Evolutionary conservation across 78 protist species (phyloP), one percentile per base, ranked within the genome.

Genomic region (Chrysochromulina tobinii): DNA sequence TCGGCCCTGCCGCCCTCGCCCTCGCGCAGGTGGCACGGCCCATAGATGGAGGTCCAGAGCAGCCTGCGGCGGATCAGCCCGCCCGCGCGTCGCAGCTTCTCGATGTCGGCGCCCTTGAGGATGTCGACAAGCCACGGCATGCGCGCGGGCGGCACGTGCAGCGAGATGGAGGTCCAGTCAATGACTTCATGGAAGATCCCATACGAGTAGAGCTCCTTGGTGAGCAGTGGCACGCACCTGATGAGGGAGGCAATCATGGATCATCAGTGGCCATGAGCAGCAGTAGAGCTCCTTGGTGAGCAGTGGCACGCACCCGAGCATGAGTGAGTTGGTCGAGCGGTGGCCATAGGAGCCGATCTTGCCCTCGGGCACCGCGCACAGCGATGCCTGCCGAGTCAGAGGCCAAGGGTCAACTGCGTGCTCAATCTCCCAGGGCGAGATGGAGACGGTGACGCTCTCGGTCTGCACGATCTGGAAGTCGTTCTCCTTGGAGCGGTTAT

Each of bases 321-420:
- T 4, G n/a, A 72, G 11, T 5, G 81, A 38, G 17, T 2, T 7
- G 57, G 14, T 72, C 14, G 53, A n/a, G 4, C 81, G 81, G 81
- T 72, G 81, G 53, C 81, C 81, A 38, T 72, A 72, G 53, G 81
- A 72, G 0, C 81, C 81, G 15, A 72, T 72, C 14, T 72, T 72
- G 54, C 81, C 81, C 81, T 72, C 81, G 14, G 81, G 81, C 15
- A 72, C 81, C 15, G 27, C 53, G 81, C 81, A 72, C 53, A 38
- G 21, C 8, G 81, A 72, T 4, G 81, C 48, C 15, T 72, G 81
- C 81, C 81, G 5, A 3, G 81, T 72, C 15, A 12, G 14, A 4
- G 11, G n/a, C 17, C 20, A 23, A 38, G 81, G 20, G 53, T 72
- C 53, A 0, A 72, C 81, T 18, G 81, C 53, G 3, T 6, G 4